These are phyloP conservation scores for Pyricularia pennisetigena DNA, from an alignment of 2,329 filamentous ascomycete genomes.

Conservation along the genomic window DNA sequence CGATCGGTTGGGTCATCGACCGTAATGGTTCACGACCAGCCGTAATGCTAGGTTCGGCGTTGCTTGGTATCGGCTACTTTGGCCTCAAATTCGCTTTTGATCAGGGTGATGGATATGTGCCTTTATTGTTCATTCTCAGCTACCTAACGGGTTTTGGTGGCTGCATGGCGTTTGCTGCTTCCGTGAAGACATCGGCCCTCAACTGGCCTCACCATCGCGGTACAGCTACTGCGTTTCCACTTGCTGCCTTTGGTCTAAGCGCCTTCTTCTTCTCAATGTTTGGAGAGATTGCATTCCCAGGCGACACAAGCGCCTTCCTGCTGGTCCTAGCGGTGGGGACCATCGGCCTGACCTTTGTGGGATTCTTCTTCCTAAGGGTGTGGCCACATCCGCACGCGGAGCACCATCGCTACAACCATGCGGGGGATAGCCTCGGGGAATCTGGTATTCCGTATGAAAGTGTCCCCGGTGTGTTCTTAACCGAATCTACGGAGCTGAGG, in stretches of 20 bases:
- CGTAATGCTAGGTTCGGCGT: conserved; percentile 62
- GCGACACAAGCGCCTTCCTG: conserved; percentile 73
- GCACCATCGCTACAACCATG: conserved; percentile 20
- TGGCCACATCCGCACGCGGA: conserved; percentile 39
- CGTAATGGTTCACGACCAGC: conserved; percentile 66
- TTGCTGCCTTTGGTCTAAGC: conserved; percentile 88
- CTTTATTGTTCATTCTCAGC: conserved; percentile 67
- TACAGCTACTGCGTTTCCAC: conserved; percentile 85
- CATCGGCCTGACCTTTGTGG: conserved; percentile 60
- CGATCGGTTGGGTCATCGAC: conserved; percentile 82
- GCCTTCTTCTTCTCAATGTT: conserved; percentile 91
- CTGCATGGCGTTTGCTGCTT: conserved; percentile 80
- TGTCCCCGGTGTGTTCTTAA: conserved; percentile 29
- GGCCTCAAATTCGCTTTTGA: conserved; percentile 74
- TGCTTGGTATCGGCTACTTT: conserved; percentile 74
- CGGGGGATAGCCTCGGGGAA: neutral
- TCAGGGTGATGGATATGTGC: conserved; percentile 48
- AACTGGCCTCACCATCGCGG: conserved; percentile 90
- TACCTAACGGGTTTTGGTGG: conserved; percentile 77
- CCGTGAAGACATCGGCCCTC: conserved; percentile 77
- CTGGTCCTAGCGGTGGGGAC: conserved; percentile 74
- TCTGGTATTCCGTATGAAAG: conserved; percentile 36
- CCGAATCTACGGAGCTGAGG: conserved; percentile 27
- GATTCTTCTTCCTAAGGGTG: conserved; percentile 79
- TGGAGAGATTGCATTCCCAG: conserved; percentile 68